A percentile compares a stretch with the other conserved stretches of the same genome.
These are phyloP conservation scores for Agrocybe chaxingu DNA, from an alignment of 768 basidiomycete species.

Conservation along the genomic window DNA sequence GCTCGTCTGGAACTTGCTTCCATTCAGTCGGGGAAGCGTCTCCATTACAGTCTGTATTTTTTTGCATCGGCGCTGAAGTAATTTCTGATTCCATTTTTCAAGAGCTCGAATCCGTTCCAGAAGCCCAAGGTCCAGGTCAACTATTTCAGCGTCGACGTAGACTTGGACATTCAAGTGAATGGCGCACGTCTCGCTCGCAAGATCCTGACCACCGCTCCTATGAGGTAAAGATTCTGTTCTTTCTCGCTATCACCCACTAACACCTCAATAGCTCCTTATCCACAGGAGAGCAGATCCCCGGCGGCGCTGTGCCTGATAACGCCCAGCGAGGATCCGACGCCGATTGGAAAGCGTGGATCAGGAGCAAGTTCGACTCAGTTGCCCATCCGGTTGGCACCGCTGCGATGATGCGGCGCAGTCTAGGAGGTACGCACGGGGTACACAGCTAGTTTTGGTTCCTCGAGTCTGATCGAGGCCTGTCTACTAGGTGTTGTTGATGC, in stretches of 20 bases:
- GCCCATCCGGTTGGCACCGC: slow-evolving; percentile 48
- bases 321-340: slow-evolving; percentile 39
- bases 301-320: slow-evolving; percentile 39
- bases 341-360: slow-evolving; percentile 47
- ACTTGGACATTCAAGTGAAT: slow-evolving; percentile 47
- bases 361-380: slow-evolving; percentile 36
- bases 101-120: slow-evolving; percentile 46
- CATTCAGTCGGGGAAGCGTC: slow-evolving; percentile 54
- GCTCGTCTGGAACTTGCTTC: slow-evolving; percentile 51
- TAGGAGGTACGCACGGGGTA: slow-evolving; percentile 28
- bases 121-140: slow-evolving; percentile 42
- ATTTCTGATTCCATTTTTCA: background rate
- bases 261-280: slow-evolving; percentile 28
- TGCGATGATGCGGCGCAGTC: slow-evolving; percentile 35
- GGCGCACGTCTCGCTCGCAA: slow-evolving; percentile 41
- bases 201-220: slow-evolving; percentile 36
- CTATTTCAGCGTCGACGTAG: slow-evolving; percentile 47
- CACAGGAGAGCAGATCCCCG: slow-evolving; percentile 41
- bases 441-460: background rate
- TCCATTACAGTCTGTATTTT: slow-evolving; percentile 32
- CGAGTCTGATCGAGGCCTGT: background rate
- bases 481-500: slow-evolving; percentile 43
- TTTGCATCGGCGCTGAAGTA: background rate
- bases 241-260: background rate
- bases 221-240: slow-evolving; percentile 28